Evolutionary conservation across 441 rosid genomes (phyloP), one percentile per base, ranked within the genome.

Genomic region (Biscutella laevigata): DNA sequence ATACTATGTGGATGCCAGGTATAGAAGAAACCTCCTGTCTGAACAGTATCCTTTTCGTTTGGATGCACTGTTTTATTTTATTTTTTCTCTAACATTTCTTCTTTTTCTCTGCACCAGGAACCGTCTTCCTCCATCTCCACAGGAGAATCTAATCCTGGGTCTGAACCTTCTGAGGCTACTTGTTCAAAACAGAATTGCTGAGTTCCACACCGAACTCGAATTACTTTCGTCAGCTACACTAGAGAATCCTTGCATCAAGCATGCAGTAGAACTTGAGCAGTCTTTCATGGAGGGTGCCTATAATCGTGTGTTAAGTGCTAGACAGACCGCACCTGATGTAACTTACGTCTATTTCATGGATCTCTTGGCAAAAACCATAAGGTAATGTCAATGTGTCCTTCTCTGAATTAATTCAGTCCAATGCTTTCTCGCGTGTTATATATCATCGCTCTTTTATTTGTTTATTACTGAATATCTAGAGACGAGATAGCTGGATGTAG

Each of bases 271-370:
- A 81, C 72, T 92, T 76, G 98, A 92, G 86, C 98, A 92, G 61
- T 92, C 98, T 0, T 92, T 88, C 74, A 92, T 92, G 98, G 96
- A 92, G 62, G 96, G 96, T 63, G 96, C 98, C 41, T 88, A 88
- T 53, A 88, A 88, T 71, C 95, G 95, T 48, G 96, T 92, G 25
- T 48, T 86, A 59, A 86, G 82, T 77, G 96, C 98, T 53, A 80
- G 87, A 39, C 96, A 88, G 71, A 92, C 77, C 7, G 98, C 82
- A 1, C 98, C 96, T 38, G 77, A 86, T 67, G 86, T 78, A 47
- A 78, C 81, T 44, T 92, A 83, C 54, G 94, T 81, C 44, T 88
- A 92, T 69, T 88, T 88, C 77, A 83, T 92, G 91, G 96, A 92
- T 71, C 95, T 88, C 13, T 78, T 91, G 65, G 98, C 98, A 35